Percentiles rank a stretch among this genome's conserved stretches.
These are phyloP conservation scores for Phytopythium oedochilum DNA, from an alignment of 352 stramenopile species.

Conservation along the genomic window DNA sequence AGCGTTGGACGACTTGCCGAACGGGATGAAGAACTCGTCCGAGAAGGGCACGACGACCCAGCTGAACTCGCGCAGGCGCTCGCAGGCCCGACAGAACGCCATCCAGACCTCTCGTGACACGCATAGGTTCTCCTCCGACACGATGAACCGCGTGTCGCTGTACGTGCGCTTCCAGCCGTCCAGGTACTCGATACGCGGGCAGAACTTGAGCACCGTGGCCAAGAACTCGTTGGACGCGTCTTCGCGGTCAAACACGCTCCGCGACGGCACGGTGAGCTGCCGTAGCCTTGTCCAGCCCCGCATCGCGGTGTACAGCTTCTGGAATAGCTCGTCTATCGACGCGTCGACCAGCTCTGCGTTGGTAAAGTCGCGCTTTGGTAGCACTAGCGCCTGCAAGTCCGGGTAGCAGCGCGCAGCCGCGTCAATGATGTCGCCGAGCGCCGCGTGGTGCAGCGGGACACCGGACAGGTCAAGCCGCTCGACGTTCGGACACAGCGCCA, in stretches of 20 bases:
- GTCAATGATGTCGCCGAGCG: slow-evolving; percentile 31
- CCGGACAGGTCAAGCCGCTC: slow-evolving; percentile 33
- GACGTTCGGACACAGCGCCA: slow-evolving; percentile 29
- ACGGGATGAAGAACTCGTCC: slow-evolving; percentile 61
- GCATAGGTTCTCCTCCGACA: slow-evolving; percentile 32
- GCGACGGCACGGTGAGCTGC: slow-evolving; percentile 29
- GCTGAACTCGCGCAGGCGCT: slow-evolving; percentile 47
- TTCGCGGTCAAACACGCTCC: slow-evolving; percentile 26
- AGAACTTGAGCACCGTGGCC: slow-evolving; percentile 19
- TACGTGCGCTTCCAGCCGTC: slow-evolving; percentile 65
- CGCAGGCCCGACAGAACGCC: slow-evolving; percentile 35
- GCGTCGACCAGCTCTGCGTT: slow-evolving; percentile 28
- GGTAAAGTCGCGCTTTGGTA: slow-evolving; percentile 25
- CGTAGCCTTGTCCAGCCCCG: slow-evolving; percentile 23
- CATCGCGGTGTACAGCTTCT: slow-evolving; percentile 25
- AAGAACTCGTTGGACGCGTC: slow-evolving; percentile 34
- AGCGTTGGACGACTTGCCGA: slow-evolving; percentile 29
- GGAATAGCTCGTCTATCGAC: slow-evolving; percentile 36
- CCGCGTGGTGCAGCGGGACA: slow-evolving; percentile 36
- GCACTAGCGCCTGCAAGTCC: slow-evolving; percentile 28
- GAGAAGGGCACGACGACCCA: slow-evolving; percentile 67
- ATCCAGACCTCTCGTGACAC: slow-evolving; percentile 31
- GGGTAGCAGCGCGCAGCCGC: slow-evolving; percentile 21
- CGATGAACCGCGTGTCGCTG: slow-evolving; percentile 27
- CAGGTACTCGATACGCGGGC: slow-evolving; percentile 51